Conservation (phyloP, 257 asterid species). For the Solanum rostratum region DNA sequence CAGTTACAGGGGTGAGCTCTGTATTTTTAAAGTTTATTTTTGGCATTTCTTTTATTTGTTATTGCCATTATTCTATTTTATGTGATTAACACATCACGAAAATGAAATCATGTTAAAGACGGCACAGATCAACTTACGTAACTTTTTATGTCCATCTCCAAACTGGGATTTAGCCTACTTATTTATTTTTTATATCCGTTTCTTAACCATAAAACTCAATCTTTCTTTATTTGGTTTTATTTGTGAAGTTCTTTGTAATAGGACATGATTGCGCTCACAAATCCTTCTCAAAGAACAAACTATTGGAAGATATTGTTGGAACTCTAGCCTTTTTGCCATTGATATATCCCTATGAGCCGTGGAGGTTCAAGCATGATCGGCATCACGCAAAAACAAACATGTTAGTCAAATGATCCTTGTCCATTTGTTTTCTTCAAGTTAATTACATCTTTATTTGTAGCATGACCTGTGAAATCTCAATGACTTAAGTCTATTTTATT, state of each 20-base stretch:
- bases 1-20: constrained; percentile 83
- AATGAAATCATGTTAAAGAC: not conserved
- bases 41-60: not conserved
- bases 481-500: not conserved
- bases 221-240: constrained; percentile 6
- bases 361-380: constrained; percentile 95
- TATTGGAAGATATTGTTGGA: constrained; percentile 91
- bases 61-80: not conserved
- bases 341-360: constrained; percentile 92
- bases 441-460: not conserved
- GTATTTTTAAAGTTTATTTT: not conserved
- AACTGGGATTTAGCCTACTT: not conserved
- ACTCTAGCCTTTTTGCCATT: constrained; percentile 91
- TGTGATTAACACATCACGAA: not conserved
- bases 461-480: not conserved
- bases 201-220: not conserved
- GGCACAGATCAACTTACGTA: not conserved
- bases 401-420: constrained; percentile 25
- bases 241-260: constrained; percentile 85
- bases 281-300: constrained; percentile 83
- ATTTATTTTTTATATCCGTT: not conserved
- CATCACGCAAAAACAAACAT: constrained; percentile 98
- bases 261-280: constrained; percentile 99
- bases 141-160: not conserved
- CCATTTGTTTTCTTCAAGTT: not conserved